Evolutionary conservation across 352 stramenopile species (phyloP).

Genomic region (Phytophthora pluvialis): DNA sequence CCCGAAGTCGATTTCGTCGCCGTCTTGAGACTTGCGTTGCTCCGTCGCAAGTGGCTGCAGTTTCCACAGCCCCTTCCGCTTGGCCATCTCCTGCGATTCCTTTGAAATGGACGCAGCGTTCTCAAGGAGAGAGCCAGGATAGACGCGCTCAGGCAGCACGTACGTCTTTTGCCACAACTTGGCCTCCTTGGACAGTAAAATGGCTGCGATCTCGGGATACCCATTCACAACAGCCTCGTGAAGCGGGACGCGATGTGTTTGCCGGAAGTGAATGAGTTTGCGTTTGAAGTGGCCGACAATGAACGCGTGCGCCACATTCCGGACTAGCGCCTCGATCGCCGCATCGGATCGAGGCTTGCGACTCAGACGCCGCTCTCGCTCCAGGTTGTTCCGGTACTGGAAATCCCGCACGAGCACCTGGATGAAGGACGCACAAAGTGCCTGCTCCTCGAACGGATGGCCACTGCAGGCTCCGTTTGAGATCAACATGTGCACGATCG

Average conservation of each 20-base stretch:
- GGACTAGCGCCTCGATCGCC: conserved; percentile 55
- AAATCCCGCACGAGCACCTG: conserved; percentile 65
- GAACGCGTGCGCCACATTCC: conserved; percentile 67
- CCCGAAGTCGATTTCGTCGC: conserved; percentile 10
- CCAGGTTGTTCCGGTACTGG: conserved; percentile 42
- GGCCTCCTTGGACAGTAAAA: conserved; percentile 60
- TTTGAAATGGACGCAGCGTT: conserved; percentile 16
- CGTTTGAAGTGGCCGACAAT: conserved; percentile 60
- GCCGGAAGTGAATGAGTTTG: conserved; percentile 50
- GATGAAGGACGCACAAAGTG: conserved; percentile 67
- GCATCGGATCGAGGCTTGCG: conserved; percentile 47
- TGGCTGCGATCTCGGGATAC: conserved; percentile 53
- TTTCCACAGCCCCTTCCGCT: conserved; percentile 50
- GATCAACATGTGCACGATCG: conserved; percentile 75
- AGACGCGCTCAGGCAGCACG: conserved; percentile 56
- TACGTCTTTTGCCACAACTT: conserved; percentile 67
- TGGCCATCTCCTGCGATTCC: conserved; percentile 9
- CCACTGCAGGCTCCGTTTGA: conserved; percentile 58
- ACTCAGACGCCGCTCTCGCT: conserved; percentile 12
- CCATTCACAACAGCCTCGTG: conserved; percentile 80
- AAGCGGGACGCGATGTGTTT: conserved; percentile 73
- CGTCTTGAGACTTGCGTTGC: not conserved
- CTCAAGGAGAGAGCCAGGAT: conserved; percentile 42
- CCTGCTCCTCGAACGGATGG: conserved; percentile 53
- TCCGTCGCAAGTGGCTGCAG: conserved; percentile 48